Percentiles rank a stretch among this genome's conserved stretches.
phyloP scores from a whole-genome alignment of 2,329 filamentous ascomycete genomes.

The Fusarium chlamydosporum region DNA sequence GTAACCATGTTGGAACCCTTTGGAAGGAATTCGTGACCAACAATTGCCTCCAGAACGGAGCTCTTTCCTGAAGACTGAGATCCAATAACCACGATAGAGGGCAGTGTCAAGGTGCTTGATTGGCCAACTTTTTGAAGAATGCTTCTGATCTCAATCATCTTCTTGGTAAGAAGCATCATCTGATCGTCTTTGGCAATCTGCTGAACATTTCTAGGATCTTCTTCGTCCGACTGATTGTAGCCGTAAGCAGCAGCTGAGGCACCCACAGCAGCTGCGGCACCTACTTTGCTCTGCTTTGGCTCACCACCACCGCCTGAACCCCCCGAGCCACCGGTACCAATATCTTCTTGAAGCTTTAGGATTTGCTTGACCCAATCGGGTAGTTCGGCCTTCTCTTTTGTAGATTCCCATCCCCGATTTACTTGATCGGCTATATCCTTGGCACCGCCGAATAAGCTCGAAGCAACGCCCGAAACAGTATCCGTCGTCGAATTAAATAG shows the following conservation, averaged over 20 bases:
- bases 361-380: constrained; percentile 85
- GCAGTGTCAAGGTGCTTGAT: constrained; percentile 87
- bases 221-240: constrained; percentile 76
- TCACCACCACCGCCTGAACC: constrained; percentile 64
- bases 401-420: constrained; percentile 83
- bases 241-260: constrained; percentile 84
- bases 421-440: constrained; percentile 85
- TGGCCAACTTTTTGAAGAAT: constrained; percentile 94
- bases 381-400: constrained; percentile 79
- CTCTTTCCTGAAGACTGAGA: constrained; percentile 99
- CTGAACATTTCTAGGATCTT: constrained; percentile 72
- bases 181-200: constrained; percentile 89
- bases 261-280: constrained; percentile 74
- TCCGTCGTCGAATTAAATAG: constrained; percentile 81
- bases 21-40: constrained; percentile 96
- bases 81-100: constrained; percentile 98
- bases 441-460: constrained; percentile 77
- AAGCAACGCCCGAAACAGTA: constrained; percentile 76
- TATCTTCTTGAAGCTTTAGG: constrained; percentile 72
- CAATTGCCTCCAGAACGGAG: constrained; percentile 95
- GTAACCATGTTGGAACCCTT: constrained; percentile 99
- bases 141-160: constrained; percentile 98
- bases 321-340: constrained; percentile 65
- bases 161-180: constrained; percentile 99
- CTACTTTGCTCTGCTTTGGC: constrained; percentile 72